A percentile compares a stretch with the other conserved stretches of the same genome.
Evolutionary conservation across 2,329 filamentous ascomycete genomes (phyloP).

Genomic region (Moelleriella libera): DNA sequence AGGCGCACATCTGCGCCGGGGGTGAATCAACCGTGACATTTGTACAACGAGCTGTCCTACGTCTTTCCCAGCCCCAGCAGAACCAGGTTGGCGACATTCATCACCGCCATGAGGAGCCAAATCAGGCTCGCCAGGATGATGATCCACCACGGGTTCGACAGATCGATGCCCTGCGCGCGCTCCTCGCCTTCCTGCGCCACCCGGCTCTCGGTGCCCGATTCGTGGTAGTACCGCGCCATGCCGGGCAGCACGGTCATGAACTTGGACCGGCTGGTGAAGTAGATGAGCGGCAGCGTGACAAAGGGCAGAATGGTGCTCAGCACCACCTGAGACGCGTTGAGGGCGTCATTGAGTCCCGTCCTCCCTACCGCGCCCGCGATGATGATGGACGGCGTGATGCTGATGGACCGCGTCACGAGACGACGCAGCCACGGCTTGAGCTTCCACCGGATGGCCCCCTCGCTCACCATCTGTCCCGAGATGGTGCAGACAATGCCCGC

Average conservation of each 20-base stretch:
- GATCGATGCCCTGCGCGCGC: constrained; percentile 27
- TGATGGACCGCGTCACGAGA: constrained; percentile 64
- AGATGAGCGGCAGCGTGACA: constrained; percentile 69
- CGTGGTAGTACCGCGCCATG: constrained; percentile 17
- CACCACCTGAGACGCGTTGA: constrained; percentile 66
- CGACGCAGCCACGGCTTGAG: constrained; percentile 66
- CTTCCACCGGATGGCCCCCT: constrained; percentile 66
- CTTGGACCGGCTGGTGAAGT: constrained; percentile 65
- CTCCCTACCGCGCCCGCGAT: constrained; percentile 68
- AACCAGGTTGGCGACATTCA: constrained; percentile 69
- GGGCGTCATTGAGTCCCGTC: constrained; percentile 52
- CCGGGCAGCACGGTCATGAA: constrained; percentile 61
- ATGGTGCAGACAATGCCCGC: constrained; percentile 85
- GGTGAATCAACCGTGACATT: no score
- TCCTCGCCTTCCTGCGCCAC: not conserved
- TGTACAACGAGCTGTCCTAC: not conserved
- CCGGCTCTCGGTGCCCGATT: constrained; percentile 10
- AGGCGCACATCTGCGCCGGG: no score
- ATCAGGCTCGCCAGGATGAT: constrained; percentile 41
- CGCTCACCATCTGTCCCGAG: constrained; percentile 76
- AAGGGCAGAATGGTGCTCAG: constrained; percentile 71
- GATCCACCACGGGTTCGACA: constrained; percentile 60
- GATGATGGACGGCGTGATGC: constrained; percentile 69
- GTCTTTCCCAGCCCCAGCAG: constrained; percentile 31
- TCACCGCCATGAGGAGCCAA: constrained; percentile 60